Base-by-base conservation (phyloP, 1,284 basidiomycete species). In the Waitea zeae region DNA sequence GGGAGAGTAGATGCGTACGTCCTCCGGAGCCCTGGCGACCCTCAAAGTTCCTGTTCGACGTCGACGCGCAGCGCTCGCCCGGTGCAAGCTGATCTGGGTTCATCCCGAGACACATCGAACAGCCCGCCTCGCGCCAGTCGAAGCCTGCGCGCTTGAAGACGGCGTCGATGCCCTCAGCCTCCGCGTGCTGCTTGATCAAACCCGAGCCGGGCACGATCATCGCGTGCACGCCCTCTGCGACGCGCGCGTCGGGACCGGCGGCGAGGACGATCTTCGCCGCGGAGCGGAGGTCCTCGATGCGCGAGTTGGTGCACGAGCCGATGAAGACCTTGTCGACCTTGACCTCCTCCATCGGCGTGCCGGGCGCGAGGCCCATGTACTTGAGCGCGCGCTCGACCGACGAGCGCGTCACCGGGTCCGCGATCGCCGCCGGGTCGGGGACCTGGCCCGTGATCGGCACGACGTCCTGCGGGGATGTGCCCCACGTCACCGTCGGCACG, bases 31-130 rank as follows among this genome's bases (percentile, higher is more conserved):
- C 89, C 53, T 93, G 87, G 29, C 73, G 79, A 34, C 92, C 90
- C 57, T 96, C 90, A 49, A 96, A 96, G 61, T 96, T 96, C 42
- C 92, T 79, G 59, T 96, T 96, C 51, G 88, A 93, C 28, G 92
- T 96, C 47, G 84, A 90, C 4, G 92, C 90, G 50, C 90, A 96
- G 35, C 92, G 81, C 56, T 96, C 84, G 32, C 82, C 79, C 3
- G 88, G 87, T 24, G 70, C 64, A 35, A 96, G 66, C 55, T 93
- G 88, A 58, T 96, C 90, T 7, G 90, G 87, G 58, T 96, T 96
- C 92, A 96, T 96, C 30, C 89, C 92, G 42, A 96, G 56, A 57
- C 90, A 96, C 92, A 96, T 96, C 20, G 92, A 96, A 54, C 90
- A 96, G 20, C 90, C 90, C 19, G 92, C 92, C 58, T 96, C 92